Evolutionary conservation across 805 yeast species (phyloP).

Genomic region (Wickerhamiella cacticola): DNA sequence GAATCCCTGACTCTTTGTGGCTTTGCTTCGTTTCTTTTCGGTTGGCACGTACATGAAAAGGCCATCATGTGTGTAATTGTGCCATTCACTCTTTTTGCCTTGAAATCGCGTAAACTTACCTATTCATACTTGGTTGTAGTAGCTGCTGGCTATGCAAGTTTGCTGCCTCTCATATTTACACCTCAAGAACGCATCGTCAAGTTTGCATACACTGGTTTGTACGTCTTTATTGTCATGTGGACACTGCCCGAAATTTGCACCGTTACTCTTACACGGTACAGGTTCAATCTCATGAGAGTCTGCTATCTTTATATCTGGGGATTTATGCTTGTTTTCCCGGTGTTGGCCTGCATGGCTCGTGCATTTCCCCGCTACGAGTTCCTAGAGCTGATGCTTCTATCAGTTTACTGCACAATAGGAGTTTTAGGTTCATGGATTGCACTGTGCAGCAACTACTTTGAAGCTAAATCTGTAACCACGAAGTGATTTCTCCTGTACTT

Average conservation of each 20-base stretch:
- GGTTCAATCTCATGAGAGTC: constrained; percentile 58
- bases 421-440: constrained; percentile 74
- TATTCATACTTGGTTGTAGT: constrained; percentile 60
- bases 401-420: constrained; percentile 80
- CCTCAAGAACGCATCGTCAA: constrained; percentile 72
- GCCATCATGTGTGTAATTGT: constrained; percentile 82
- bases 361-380: constrained; percentile 52
- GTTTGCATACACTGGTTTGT: constrained; percentile 61
- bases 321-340: constrained; percentile 49
- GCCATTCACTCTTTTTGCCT: constrained; percentile 70
- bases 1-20: constrained; percentile 85
- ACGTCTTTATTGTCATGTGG: constrained; percentile 69
- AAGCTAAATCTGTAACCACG: too few species aligned
- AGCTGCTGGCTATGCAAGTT: constrained; percentile 71
- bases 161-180: constrained; percentile 77
- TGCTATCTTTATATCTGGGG: constrained; percentile 56
- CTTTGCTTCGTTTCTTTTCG: constrained; percentile 79
- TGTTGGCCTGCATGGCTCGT: constrained; percentile 43
- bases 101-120: constrained; percentile 57
- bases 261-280: constrained; percentile 18
- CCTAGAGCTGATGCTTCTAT: constrained; percentile 64
- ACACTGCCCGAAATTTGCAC: constrained; percentile 44
- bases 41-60: constrained; percentile 99
- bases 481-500: too few species aligned
- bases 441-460: constrained; percentile 11